Evolutionary conservation across 2,329 filamentous ascomycete species (phyloP).

Genomic region (Aspergillus candidus): DNA sequence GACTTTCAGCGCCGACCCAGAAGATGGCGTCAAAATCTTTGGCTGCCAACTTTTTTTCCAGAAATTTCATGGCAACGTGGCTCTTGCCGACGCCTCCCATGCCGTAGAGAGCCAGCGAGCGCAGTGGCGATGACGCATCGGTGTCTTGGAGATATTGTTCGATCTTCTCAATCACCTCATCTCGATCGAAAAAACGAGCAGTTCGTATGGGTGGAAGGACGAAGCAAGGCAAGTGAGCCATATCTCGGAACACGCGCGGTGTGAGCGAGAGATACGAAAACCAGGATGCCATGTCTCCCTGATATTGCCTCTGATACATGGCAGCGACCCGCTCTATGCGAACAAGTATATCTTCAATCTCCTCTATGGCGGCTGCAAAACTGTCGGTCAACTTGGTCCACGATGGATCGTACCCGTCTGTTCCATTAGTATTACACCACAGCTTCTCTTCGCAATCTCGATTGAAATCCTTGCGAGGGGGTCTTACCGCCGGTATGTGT

Average conservation of each 20-base stretch:
- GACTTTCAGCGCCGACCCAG: conserved; percentile 1
- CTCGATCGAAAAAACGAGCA: not conserved
- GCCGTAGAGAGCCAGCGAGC: conserved; percentile 2
- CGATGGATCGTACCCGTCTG: not conserved
- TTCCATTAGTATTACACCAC: not conserved
- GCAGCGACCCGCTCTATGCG: not conserved
- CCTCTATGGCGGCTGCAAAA: not conserved
- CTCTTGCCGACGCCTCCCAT: conserved; percentile 2
- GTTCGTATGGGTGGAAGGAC: conserved; percentile 1
- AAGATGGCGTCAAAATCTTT: conserved; percentile 1
- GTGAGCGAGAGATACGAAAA: not conserved
- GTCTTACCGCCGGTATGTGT: not conserved
- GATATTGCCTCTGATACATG: not conserved
- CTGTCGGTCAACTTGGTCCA: not conserved
- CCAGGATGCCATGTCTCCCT: not conserved
- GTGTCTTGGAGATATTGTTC: not conserved
- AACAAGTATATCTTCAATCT: not conserved
- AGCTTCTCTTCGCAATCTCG: no score
- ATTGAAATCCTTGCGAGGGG: not conserved
- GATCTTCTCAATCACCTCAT: conserved; percentile 2
- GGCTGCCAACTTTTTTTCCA: not conserved
- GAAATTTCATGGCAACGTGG: conserved; percentile 1
- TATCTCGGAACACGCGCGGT: not conserved
- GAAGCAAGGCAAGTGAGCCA: not conserved
- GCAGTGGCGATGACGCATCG: not conserved